Evolutionary conservation across 2,329 filamentous ascomycete genomes (phyloP).

Genomic region (Fusarium sp.): DNA sequence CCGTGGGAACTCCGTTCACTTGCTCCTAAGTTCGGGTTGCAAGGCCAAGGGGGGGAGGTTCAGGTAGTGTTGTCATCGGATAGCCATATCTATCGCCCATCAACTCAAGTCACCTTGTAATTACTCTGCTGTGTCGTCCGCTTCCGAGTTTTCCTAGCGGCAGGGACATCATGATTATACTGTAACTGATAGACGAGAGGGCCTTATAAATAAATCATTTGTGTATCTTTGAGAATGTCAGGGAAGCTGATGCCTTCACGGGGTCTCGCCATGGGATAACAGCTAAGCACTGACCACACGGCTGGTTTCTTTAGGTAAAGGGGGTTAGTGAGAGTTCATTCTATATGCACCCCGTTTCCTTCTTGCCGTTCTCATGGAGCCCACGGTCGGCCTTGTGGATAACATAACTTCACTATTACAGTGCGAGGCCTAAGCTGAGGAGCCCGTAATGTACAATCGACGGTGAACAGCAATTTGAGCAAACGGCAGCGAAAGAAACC

Average conservation of each 20-base stretch:
- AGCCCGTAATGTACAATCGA: no score
- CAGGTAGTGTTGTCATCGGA: neutral
- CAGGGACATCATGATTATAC: neutral
- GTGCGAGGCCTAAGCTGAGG: neutral
- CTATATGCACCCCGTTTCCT: neutral
- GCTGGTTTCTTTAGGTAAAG: neutral
- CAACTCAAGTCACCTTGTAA: neutral
- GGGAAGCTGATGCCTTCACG: neutral
- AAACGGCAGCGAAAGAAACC: neutral
- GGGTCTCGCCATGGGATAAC: neutral
- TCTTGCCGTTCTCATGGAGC: neutral
- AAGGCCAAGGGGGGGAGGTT: neutral
- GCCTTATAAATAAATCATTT: neutral
- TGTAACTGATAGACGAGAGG: neutral
- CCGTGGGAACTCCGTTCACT: slow-evolving; percentile 36
- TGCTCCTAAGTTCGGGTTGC: slow-evolving; percentile 10
- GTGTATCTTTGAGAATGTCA: neutral
- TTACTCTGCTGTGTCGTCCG: neutral
- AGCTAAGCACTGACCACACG: neutral
- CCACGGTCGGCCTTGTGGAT: neutral
- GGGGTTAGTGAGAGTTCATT: neutral
- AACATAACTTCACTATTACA: neutral
- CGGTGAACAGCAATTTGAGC: neutral
- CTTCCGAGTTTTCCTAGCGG: neutral
- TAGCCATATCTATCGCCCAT: neutral